Evolutionary conservation across 1,284 basidiomycete genomes (phyloP), one percentile per base, ranked within the genome.

Genomic region (Vanrija sp.): DNA sequence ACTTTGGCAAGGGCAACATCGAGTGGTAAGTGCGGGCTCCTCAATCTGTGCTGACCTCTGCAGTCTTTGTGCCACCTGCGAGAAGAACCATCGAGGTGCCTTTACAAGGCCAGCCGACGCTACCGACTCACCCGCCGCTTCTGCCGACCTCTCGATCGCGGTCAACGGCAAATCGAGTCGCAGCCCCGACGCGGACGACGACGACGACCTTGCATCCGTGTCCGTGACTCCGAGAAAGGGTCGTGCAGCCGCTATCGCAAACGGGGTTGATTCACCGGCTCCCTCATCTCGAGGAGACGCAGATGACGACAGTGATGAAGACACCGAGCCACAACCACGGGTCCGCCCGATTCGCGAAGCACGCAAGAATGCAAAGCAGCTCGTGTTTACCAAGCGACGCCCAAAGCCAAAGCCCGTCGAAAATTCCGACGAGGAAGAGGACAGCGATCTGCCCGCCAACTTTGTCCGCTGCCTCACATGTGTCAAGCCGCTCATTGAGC

Each of bases 21-120:
- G 70, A 69, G 52, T 73, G 72, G 69, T 68, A 44, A 53, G 68
- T 37, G 36, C 10, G 16, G 25, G 15, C 22, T n/a, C 7, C 24
- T 41, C 19, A 37, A 3, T 14, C 1, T 7, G 14, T 31, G 19
- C 23, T 38, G 35, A 47, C 14, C 36, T 36, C 56, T 62, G 41
- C 53, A 72, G 69, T 47, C 62, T 73, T 10, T 75, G 72, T 54
- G 45, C 69, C 31, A 64, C 69, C 0, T 73, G 72, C 54, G 71
- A 73, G 55, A 48, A 60, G 31, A 51, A 41, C 7, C 31, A 52
- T 2, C 43, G 41, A 19, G 66, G 67, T 23, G 66, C 62, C 3
- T 69, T 67, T 52, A 14, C 31, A 12, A 9, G 31, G 31, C 31
- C 31, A 12, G 31, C 31, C 31, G 39, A 48, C 23, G 38, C 31